Evolutionary conservation across 805 yeast species (phyloP).

Genomic region (Ogataea degrootiae): DNA sequence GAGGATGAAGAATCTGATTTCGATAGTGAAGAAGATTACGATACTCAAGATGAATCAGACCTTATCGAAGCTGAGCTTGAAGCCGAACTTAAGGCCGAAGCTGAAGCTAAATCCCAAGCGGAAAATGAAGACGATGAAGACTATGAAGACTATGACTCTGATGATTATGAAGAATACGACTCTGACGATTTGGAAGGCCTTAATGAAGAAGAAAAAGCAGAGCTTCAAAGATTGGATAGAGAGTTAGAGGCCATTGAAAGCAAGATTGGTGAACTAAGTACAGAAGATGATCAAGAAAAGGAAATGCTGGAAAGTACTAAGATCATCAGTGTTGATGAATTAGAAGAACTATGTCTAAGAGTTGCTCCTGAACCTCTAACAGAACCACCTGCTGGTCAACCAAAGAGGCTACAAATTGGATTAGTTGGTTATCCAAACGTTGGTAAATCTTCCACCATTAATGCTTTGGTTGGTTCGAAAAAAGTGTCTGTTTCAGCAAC

Average conservation of each 20-base stretch:
- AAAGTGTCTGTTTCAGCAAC: conserved; percentile 98
- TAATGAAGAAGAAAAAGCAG: conserved; percentile 19
- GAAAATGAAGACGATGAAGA: conserved; percentile 9
- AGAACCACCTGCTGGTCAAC: conserved; percentile 49
- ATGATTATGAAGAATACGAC: conserved; percentile 16
- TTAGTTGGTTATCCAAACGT: conserved; percentile 97
- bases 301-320: conserved; percentile 47
- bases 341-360: conserved; percentile 71
- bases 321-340: conserved; percentile 76
- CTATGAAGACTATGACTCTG: conserved; percentile 16
- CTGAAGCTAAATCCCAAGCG: background rate
- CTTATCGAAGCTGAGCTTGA: too few relatives aligned
- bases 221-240: conserved; percentile 11
- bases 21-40: conserved; percentile 11
- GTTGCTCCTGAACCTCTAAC: conserved; percentile 71
- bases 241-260: conserved; percentile 5
- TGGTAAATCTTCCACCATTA: conserved; percentile 83
- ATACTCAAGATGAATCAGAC: conserved; percentile 1
- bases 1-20: conserved; percentile 13
- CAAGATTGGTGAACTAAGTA: conserved; percentile 15
- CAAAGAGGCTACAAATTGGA: conserved; percentile 78
- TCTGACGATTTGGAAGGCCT: conserved; percentile 11
- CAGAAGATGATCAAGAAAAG: conserved; percentile 14
- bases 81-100: too few relatives aligned
- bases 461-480: conserved; percentile 92